Base-by-base conservation (phyloP, 805 yeast species). In the Candida sphagnicola region DNA sequence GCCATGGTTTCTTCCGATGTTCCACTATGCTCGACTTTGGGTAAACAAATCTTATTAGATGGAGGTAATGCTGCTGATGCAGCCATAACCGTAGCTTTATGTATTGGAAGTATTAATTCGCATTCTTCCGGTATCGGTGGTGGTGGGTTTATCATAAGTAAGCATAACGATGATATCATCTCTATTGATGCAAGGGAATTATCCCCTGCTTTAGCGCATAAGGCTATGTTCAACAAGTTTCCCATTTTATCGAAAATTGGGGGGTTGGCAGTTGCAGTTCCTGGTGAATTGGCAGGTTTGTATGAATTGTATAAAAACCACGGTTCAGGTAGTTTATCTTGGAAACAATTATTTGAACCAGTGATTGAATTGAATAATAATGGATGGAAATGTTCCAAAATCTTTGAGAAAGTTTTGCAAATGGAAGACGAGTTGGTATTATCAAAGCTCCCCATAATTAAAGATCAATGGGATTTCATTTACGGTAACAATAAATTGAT, bases 61-160 rank as follows among this genome's bases (percentile, higher is more conserved):
- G 79, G 78, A 5, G 95, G 96, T 0, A 82, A 78, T 50, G 96
- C 97, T 2, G 96, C 95, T 0, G 99, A 91, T 57, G 95, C 96
- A 0, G 86, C 95, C 0, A 82, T 91, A 2, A 83, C 95, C 0
- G 85, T 86, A 10, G 87, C 95, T 0, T 67, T 91, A 19, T 91
- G 99, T 54, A 78, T 91, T 23, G 98, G 98, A 2, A 72, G 85
- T 38, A 62, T 87, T 16, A 85, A 86, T 54, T 80, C 88, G 45
- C 87, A 83, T 64, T 82, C 82, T 41, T 82, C 95, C 1, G 96
- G 97, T 0, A 81, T 91, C 31, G 96, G 97, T 5, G 98, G 98
- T 4, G 98, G 99, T 8, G 87, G 85, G 0, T 88, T 77, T 50
- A 82, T 85, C 31, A 74, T 62, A 10, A 58, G 65, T 43, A 47